Base-by-base conservation (phyloP, 2,329 filamentous ascomycete genomes). In the Cordyceps fumosorosea region DNA sequence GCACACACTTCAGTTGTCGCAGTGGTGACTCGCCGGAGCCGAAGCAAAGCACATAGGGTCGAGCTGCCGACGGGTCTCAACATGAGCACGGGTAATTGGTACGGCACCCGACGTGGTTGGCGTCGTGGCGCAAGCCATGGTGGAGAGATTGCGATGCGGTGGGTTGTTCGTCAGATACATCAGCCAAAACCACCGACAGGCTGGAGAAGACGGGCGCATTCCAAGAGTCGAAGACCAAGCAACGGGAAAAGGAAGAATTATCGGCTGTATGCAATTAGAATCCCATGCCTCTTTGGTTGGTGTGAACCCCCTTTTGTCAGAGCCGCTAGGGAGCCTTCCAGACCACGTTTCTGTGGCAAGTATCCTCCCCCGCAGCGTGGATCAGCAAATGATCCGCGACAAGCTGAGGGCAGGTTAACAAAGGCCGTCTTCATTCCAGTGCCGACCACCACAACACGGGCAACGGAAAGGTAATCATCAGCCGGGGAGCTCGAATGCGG, bases 361-460 rank as follows among this genome's bases (percentile, higher is more conserved):
- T 45, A 24, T 47, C 47, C 57, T 60, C 50, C 57, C 57, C 57
- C 57, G 50, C 57, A 60, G 56, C 10, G 57, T 22, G 50, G 50
- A 60, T 60, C 57, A 53, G 7, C 50, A 44, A 37, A 26, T 20
- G 50, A 54, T 60, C 50, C 12, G n/a, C 48, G 24, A 29, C 24
- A 51, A 18, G 20, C 20, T 16, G n/a, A 51, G n/a, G n/a, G n/a
- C n/a, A n/a, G 40, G 29, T 34, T 22, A n/a, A 54, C 24, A 60
- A 60, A 45, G 50, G 20, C 11, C 29, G 29, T 34, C 50, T n/a
- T 16, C 56, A 47, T 60, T 60, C 57, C 57, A 60, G 57, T 11
- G 48, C 48, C 37, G 45, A 34, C 52, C 56, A 59, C 56, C 56
- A 52, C 45, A 58, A 37, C 34, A 37, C 12, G 34, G 29, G 34